These are phyloP conservation scores for Roridomyces roridus DNA, from an alignment of 768 basidiomycete genomes.

Conservation along the genomic window DNA sequence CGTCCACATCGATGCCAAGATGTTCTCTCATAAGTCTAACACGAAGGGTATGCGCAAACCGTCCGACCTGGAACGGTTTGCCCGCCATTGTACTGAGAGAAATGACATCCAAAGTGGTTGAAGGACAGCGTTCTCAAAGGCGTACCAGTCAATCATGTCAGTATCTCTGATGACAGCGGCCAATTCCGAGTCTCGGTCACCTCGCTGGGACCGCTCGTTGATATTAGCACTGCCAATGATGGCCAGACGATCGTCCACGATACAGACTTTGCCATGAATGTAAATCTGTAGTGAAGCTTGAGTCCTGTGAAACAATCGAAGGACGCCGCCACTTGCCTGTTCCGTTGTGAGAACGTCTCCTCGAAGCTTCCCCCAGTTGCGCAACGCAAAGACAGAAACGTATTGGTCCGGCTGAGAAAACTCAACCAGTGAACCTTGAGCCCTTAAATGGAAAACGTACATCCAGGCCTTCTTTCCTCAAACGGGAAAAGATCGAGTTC, in stretches of 20 bases:
- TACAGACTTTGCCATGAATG: conserved; percentile 87
- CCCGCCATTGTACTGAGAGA: conserved; percentile 86
- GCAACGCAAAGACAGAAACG: conserved; percentile 87
- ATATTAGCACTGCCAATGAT: conserved; percentile 98
- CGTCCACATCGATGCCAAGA: conserved; percentile 93
- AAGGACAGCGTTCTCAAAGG: background rate
- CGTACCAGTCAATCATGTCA: conserved; percentile 91
- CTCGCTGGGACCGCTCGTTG: conserved; percentile 94
- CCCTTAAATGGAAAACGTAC: conserved; percentile 47
- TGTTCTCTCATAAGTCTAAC: conserved; percentile 97
- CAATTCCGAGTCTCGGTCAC: conserved; percentile 96
- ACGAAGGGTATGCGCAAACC: conserved; percentile 94
- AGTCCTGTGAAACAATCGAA: background rate
- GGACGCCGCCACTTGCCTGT: conserved; percentile 54
- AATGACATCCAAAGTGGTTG: background rate
- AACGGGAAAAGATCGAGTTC: conserved; percentile 86
- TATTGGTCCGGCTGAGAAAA: conserved; percentile 85
- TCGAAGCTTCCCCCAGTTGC: conserved; percentile 93
- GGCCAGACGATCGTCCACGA: conserved; percentile 93
- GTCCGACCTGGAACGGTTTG: conserved; percentile 91
- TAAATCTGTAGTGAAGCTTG: conserved; percentile 62
- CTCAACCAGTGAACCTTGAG: conserved; percentile 1
- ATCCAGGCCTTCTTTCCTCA: conserved; percentile 88
- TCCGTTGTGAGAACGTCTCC: conserved; percentile 87
- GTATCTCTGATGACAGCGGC: conserved; percentile 94